Evolutionary conservation across 2,329 filamentous ascomycete genomes (phyloP), one percentile per base, ranked within the genome.

Genomic region (Domatiomyces catenatus): DNA sequence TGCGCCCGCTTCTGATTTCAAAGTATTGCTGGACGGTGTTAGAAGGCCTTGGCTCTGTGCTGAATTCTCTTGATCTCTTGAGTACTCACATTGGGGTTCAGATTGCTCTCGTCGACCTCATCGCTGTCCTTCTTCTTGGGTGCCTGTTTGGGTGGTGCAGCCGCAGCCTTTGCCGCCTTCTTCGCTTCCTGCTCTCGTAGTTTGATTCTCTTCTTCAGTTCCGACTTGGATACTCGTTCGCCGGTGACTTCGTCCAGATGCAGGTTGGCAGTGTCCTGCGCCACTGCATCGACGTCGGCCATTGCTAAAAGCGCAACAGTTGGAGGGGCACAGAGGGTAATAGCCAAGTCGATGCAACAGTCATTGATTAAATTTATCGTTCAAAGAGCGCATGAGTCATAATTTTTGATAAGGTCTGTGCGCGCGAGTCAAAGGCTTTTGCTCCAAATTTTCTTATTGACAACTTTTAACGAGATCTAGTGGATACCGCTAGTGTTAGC

Each of bases 141-240:
- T 39, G 32, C 32, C 15, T 39, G 32, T 56, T 75, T 71, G 60
- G 76, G 75, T 44, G 78, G 70, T 42, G 77, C 75, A 53, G 80
- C 75, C 48, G 79, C 75, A 48, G 86, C 84, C 24, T 81, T 84
- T 71, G 87, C 81, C 60, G 81, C 81, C 83, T 94, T 95, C 72
- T 88, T 86, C 59, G 84, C 84, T 54, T 93, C 88, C 69, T 79
- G 81, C 68, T 90, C 80, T 59, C 90, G 83, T 65, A 83, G 77
- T 86, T 98, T 98, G 73, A 89, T 80, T 63, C 90, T 82, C 74
- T 86, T 90, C 86, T 98, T 98, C 67, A 96, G 75, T 71, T 89
- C 83, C 15, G 81, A 79, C 80, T 89, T 89, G 72, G 84, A 89
- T 50, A 82, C 75, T 63, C 69, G 81, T 72, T 98, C 92, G 62